Conservation (phyloP, 1,284 basidiomycete genomes). For the Fomitopsis betulina region DNA sequence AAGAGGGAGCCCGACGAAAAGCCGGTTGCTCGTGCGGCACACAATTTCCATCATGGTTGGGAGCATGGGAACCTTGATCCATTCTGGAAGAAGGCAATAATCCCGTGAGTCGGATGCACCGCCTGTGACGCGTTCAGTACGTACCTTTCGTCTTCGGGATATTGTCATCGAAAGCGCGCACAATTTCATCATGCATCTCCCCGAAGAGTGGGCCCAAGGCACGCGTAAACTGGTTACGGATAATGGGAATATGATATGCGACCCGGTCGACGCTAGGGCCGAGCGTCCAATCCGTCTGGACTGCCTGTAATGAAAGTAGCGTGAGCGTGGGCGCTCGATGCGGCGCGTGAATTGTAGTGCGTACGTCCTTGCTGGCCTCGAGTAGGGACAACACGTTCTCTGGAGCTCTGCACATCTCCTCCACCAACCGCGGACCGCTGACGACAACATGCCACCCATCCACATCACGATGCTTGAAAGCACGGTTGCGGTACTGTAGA, state of each 20-base stretch:
- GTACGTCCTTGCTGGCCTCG: conserved; percentile 68
- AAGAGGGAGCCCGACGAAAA: conserved; percentile 36
- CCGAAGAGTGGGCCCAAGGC: conserved; percentile 17
- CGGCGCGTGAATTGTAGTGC: background rate
- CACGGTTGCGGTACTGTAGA: conserved; percentile 21
- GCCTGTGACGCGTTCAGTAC: background rate
- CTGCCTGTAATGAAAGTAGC: background rate
- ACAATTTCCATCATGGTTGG: conserved; percentile 35
- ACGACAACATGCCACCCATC: conserved; percentile 31
- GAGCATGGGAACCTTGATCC: conserved; percentile 30
- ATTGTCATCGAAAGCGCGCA: conserved; percentile 16
- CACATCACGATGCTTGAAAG: conserved; percentile 32
- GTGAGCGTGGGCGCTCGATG: background rate
- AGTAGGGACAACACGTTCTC: conserved; percentile 61
- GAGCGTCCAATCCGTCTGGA: conserved; percentile 7
- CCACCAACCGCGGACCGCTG: conserved; percentile 26
- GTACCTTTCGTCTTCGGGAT: conserved; percentile 17
- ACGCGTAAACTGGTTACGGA: conserved; percentile 21
- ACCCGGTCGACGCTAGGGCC: conserved; percentile 6
- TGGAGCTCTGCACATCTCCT: conserved; percentile 30
- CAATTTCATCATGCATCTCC: conserved; percentile 24
- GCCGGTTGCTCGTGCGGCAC: conserved; percentile 33
- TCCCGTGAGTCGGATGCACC: background rate
- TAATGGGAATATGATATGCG: conserved; percentile 17
- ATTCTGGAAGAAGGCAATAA: conserved; percentile 26